A percentile compares a stretch with the other conserved stretches of the same genome.
Evolutionary conservation across 2,329 filamentous ascomycete species (phyloP).

Genomic region (Neoarthrinium moseri): DNA sequence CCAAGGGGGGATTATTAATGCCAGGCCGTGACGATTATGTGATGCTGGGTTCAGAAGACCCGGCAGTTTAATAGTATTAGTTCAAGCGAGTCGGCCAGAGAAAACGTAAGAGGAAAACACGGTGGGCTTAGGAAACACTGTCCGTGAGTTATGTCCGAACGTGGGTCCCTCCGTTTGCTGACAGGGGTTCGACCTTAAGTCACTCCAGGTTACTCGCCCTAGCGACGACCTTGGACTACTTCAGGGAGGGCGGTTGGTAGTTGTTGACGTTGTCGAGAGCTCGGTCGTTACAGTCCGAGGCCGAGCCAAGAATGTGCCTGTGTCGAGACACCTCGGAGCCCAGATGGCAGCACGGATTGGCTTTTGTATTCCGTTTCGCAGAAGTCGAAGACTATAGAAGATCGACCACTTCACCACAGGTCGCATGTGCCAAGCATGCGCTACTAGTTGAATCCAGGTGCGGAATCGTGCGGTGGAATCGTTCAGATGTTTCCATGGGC

Average conservation of each 20-base stretch:
- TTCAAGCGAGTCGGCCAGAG: slow-evolving; percentile 16
- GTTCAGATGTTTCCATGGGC: neutral
- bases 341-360: too few species aligned
- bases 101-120: slow-evolving; percentile 22
- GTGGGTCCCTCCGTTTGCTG: slow-evolving; percentile 21
- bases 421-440: neutral
- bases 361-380: too few species aligned
- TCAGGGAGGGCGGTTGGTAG: too few species aligned
- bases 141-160: slow-evolving; percentile 30
- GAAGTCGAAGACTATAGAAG: neutral
- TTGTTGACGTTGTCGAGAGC: too few species aligned
- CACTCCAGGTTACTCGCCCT: too few species aligned
- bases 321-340: too few species aligned
- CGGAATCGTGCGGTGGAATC: neutral
- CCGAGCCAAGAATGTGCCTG: too few species aligned
- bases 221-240: too few species aligned
- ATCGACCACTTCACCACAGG: neutral
- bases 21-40: slow-evolving; percentile 29
- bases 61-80: slow-evolving; percentile 22
- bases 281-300: too few species aligned
- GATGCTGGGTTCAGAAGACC: slow-evolving; percentile 18
- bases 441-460: neutral
- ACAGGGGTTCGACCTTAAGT: slow-evolving; percentile 26
- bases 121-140: slow-evolving; percentile 22
- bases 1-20: slow-evolving; percentile 29